Percentiles rank a stretch among this genome's conserved stretches.
These are phyloP conservation scores for Tuber umbilicatum DNA, from an alignment of 495 filamentous ascomycete genomes.

Conservation along the genomic window DNA sequence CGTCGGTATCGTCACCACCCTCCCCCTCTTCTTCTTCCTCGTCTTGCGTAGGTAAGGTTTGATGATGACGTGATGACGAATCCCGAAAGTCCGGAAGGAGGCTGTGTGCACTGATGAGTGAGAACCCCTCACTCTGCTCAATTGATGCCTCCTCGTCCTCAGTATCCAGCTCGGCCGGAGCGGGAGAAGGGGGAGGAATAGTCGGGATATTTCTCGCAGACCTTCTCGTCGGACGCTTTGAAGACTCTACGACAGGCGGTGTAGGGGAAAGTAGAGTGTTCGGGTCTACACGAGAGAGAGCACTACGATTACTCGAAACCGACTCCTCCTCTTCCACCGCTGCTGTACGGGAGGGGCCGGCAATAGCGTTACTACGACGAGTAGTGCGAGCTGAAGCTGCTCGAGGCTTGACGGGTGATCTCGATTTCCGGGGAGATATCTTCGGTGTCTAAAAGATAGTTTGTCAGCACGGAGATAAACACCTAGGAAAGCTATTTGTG, in stretches of 20 bases:
- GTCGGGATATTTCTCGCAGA: background rate
- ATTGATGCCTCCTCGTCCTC: slow-evolving; percentile 1
- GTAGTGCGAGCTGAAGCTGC: background rate
- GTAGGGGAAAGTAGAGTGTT: slow-evolving; percentile 16
- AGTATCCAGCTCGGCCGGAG: background rate
- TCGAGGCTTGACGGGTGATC: background rate
- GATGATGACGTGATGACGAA: slow-evolving; percentile 14
- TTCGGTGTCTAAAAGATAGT: background rate
- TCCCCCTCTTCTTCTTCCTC: slow-evolving; percentile 15
- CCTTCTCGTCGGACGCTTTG: background rate
- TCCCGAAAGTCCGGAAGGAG: slow-evolving; percentile 22
- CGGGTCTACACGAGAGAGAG: slow-evolving; percentile 13
- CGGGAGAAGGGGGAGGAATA: background rate
- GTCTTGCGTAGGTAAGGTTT: slow-evolving; percentile 8
- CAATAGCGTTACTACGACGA: background rate
- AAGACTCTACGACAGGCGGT: background rate
- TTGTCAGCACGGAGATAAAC: background rate
- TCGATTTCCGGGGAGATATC: background rate
- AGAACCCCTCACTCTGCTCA: slow-evolving; percentile 29
- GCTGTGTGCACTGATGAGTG: slow-evolving; percentile 24
- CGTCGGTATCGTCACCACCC: slow-evolving; percentile 16
- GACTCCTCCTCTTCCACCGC: slow-evolving; percentile 8
- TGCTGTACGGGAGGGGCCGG: background rate
- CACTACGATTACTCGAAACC: slow-evolving; percentile 6
- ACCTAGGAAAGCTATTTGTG: background rate